Evolutionary conservation across 768 basidiomycete species (phyloP), one percentile per base, ranked within the genome.

Genomic region (Obba rivulosa): DNA sequence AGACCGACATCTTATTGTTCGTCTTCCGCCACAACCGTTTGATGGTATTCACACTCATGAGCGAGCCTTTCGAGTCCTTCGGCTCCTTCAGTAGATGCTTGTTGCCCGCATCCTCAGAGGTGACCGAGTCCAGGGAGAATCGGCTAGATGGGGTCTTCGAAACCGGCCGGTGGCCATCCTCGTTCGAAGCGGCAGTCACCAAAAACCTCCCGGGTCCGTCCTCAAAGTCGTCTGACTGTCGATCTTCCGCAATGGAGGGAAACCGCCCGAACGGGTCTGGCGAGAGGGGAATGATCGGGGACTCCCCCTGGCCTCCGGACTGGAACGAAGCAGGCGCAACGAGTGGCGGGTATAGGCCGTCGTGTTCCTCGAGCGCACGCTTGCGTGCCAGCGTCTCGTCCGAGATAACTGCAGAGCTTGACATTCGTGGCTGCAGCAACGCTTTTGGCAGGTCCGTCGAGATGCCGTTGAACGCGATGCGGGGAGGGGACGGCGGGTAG

Each of bases 231-330:
- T 24, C 22, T 10, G 47, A 43, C n/a, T 44, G 46, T 11, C 49
- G 45, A 18, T 54, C 55, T 23, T 58, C 51, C 17, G 51, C 16
- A 22, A 53, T 48, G 9, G 85, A 87, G 25, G 87, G 73, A 57
- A 77, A 83, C 22, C 87, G 76, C 10, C 83, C 81, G 58, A 91
- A 90, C 22, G 88, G 88, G 66, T 91, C 88, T 8, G 88, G 85
- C 9, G 87, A 86, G n/a, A 89, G 69, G 34, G 89, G 89, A 47
- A 90, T 85, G n/a, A 83, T 59, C 18, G 85, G 83, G 1, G 82
- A 81, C 36, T 71, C 72, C 8, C 68, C 14, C 34, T 35, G 34
- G 39, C 48, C 60, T 45, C 51, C 56, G 54, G 39, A 37, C n/a
- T 41, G 49, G 24, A 57, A 35, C 24, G 63, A 53, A 21, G 66